Conservation (phyloP, 108 stramenopile species). For the Nitzschia putrida region DNA sequence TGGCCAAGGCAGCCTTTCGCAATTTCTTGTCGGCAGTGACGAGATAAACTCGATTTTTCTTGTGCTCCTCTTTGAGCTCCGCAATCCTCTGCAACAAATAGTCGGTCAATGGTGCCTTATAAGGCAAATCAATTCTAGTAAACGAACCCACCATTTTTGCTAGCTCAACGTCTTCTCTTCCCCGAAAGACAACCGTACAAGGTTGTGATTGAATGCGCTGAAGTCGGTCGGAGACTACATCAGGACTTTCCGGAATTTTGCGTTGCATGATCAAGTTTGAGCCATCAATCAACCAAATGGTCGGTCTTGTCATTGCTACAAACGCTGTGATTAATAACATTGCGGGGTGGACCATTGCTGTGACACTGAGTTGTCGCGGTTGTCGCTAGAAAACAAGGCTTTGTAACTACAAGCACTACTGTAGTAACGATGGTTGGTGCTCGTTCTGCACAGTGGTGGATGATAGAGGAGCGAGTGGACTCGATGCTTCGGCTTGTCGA, state of each 20-base stretch:
- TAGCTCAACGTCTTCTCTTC: conserved; percentile 24
- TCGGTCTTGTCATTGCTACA: conserved; percentile 3
- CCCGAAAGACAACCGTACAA: conserved; percentile 50
- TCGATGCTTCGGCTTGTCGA: no score
- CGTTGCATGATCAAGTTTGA: conserved; percentile 51
- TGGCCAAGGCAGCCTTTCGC: conserved; percentile 28
- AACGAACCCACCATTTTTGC: conserved; percentile 14
- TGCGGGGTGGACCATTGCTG: no score
- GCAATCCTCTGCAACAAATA: conserved; percentile 43
- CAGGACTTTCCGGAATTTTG: conserved; percentile 37
- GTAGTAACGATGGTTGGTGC: no score
- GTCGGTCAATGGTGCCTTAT: conserved; percentile 37
- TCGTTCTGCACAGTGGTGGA: no score
- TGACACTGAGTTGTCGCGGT: no score
- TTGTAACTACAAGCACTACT: no score
- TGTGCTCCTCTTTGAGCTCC: conserved; percentile 12
- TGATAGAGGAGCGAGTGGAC: no score
- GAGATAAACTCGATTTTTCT: conserved; percentile 38
- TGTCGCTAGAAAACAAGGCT: no score
- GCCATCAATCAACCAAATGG: conserved; percentile 44
- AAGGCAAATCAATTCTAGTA: conserved; percentile 19
- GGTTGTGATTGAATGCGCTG: conserved; percentile 27
- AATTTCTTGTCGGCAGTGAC: conserved; percentile 55
- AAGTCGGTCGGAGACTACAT: conserved; percentile 37
- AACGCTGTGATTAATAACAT: neutral